These are phyloP conservation scores for Quillaja saponaria DNA, from an alignment of 306 rosid species.

Conservation along the genomic window DNA sequence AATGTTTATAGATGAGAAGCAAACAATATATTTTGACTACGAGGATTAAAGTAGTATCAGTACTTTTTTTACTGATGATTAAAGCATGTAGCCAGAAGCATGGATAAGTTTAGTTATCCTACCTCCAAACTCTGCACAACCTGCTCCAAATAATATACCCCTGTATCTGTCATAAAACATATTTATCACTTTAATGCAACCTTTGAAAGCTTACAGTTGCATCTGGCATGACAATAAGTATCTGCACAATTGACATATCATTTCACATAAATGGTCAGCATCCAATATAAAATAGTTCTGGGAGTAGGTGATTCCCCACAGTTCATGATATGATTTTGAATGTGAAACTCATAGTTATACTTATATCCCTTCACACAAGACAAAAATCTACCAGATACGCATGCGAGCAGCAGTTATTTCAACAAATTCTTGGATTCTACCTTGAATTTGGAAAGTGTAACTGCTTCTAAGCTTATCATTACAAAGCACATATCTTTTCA, in stretches of 20 bases:
- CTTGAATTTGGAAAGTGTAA: constrained; percentile 10
- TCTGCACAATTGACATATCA: constrained; percentile 12
- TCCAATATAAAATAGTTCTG: constrained; percentile 14
- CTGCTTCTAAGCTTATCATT: background rate
- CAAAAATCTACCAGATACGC: constrained; percentile 3
- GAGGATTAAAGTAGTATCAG: too few relatives aligned
- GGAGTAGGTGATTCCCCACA: constrained; percentile 7
- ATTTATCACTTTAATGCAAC: constrained; percentile 23
- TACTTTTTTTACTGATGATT: background rate
- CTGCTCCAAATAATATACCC: constrained; percentile 39
- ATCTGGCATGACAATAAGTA: constrained; percentile 6
- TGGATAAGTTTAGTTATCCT: background rate
- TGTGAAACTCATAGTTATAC: background rate
- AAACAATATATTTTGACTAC: too few relatives aligned
- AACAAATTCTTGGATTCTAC: background rate
- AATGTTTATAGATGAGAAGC: too few relatives aligned
- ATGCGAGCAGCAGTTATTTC: constrained; percentile 6
- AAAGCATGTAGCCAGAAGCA: background rate
- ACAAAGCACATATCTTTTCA: background rate
- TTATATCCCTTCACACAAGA: constrained; percentile 1
- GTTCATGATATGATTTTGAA: constrained; percentile 5
- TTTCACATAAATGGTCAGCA: constrained; percentile 21
- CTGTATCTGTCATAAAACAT: constrained; percentile 42
- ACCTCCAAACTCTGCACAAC: constrained; percentile 43
- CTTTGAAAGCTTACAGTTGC: constrained; percentile 1